phyloP scores from a whole-genome alignment of 2,329 filamentous ascomycete species.

The Fusarium austroafricanum region DNA sequence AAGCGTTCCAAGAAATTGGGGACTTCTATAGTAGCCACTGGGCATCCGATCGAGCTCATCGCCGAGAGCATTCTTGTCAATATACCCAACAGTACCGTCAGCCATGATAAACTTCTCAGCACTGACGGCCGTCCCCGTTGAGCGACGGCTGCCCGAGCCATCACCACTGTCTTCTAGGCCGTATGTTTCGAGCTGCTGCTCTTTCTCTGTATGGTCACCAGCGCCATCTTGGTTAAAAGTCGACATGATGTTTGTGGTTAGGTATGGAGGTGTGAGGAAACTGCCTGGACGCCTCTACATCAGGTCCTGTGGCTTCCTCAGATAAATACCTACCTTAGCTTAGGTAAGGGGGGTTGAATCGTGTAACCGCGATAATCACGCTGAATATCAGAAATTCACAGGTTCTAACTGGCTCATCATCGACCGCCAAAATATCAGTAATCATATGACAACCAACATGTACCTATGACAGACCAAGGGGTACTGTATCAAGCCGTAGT shows the following conservation, averaged over 20 bases:
- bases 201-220: slow-evolving; percentile 8
- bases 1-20: slow-evolving; percentile 56
- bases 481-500: not conserved
- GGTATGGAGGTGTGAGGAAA: not conserved
- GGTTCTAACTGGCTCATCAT: no score
- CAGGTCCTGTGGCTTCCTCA: no score
- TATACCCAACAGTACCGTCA: slow-evolving; percentile 56
- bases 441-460: no score
- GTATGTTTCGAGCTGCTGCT: not conserved
- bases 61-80: slow-evolving; percentile 57
- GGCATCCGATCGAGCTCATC: slow-evolving; percentile 56
- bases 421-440: no score
- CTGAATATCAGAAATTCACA: no score
- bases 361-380: no score
- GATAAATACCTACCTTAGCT: no score
- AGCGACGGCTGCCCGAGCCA: slow-evolving; percentile 20
- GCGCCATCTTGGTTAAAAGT: slow-evolving; percentile 3
- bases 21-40: slow-evolving; percentile 54
- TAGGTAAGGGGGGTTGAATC: not conserved
- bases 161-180: not conserved
- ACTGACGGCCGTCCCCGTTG: slow-evolving; percentile 10
- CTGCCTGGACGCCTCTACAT: not conserved
- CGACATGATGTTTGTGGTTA: not conserved
- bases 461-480: not conserved
- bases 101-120: slow-evolving; percentile 51